Percentiles rank a stretch among this genome's conserved stretches.
Conservation (phyloP, 768 basidiomycete genomes). For the Kwoniella sp. region DNA sequence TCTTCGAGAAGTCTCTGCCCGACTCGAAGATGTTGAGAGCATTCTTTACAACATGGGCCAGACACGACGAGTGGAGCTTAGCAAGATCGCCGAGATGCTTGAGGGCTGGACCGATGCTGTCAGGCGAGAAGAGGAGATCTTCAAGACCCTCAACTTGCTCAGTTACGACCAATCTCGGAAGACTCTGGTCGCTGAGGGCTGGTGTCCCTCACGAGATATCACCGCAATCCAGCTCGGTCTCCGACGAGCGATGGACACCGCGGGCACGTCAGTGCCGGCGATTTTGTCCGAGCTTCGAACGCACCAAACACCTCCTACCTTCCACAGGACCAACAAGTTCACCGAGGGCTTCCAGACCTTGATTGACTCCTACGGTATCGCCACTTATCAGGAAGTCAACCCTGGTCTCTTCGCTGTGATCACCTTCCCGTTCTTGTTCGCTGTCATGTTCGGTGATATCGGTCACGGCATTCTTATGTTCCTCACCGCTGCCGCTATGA, state of each 20-base stretch:
- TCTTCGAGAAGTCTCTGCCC: conserved; percentile 79
- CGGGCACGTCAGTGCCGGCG: conserved; percentile 87
- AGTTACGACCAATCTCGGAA: conserved; percentile 91
- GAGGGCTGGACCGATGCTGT: conserved; percentile 93
- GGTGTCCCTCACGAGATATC: conserved; percentile 94
- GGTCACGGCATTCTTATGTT: conserved; percentile 89
- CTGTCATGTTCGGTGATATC: conserved; percentile 99
- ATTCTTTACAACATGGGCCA: conserved; percentile 85
- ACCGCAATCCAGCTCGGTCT: conserved; percentile 80
- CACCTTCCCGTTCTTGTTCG: conserved; percentile 98
- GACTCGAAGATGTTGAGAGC: conserved; percentile 87
- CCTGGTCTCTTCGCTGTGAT: conserved; percentile 80
- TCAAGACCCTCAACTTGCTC: conserved; percentile 91
- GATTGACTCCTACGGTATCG: conserved; percentile 96
- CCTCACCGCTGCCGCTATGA: conserved; percentile 77
- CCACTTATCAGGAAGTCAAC: conserved; percentile 93
- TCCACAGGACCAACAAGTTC: conserved; percentile 90
- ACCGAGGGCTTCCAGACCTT: conserved; percentile 96
- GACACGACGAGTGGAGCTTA: conserved; percentile 77
- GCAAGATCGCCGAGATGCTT: conserved; percentile 79
- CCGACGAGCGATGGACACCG: conserved; percentile 87
- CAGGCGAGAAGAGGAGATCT: conserved; percentile 91
- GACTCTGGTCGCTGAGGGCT: conserved; percentile 94
- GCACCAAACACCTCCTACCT: conserved; percentile 90
- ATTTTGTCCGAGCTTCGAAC: conserved; percentile 88